Conservation (phyloP, 345 rosid genomes). For the Abelmoschus esculentus region DNA sequence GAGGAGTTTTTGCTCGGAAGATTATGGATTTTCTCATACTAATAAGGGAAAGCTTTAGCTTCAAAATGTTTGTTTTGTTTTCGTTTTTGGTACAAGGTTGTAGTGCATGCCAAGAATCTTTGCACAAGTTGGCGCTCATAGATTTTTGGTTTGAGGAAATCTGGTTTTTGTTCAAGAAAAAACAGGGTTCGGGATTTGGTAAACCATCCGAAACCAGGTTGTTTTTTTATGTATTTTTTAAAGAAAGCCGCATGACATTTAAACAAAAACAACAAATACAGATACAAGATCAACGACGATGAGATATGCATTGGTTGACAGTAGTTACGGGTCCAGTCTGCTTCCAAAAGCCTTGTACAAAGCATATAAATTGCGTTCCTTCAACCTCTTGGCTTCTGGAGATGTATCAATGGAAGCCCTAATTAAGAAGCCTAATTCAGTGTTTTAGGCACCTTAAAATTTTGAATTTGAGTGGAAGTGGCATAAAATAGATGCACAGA, state of each 20-base stretch:
- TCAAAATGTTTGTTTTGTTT: slow-evolving; percentile 3
- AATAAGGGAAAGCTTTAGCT: slow-evolving; percentile 12
- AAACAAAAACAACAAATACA: too few species aligned
- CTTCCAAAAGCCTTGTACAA: background rate
- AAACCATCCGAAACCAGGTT: too few species aligned
- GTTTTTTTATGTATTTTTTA: background rate
- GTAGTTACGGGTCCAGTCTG: background rate
- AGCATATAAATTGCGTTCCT: background rate
- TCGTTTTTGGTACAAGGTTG: slow-evolving; percentile 6
- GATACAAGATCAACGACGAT: too few species aligned
- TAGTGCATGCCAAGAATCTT: slow-evolving; percentile 14
- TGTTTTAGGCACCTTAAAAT: slow-evolving; percentile 10
- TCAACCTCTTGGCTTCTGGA: background rate
- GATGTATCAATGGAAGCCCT: background rate
- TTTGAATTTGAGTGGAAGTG: background rate
- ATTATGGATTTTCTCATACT: slow-evolving; percentile 2
- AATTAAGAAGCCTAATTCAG: background rate
- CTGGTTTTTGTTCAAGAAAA: background rate
- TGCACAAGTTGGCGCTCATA: background rate
- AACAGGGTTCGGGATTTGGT: background rate
- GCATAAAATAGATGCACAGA: background rate
- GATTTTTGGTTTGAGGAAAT: background rate
- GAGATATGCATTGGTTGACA: background rate
- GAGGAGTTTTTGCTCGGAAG: slow-evolving; percentile 7
- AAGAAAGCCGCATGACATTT: too few species aligned